Conservation (phyloP, 148 eudicot genomes). For the Selenicereus undatus region DNA sequence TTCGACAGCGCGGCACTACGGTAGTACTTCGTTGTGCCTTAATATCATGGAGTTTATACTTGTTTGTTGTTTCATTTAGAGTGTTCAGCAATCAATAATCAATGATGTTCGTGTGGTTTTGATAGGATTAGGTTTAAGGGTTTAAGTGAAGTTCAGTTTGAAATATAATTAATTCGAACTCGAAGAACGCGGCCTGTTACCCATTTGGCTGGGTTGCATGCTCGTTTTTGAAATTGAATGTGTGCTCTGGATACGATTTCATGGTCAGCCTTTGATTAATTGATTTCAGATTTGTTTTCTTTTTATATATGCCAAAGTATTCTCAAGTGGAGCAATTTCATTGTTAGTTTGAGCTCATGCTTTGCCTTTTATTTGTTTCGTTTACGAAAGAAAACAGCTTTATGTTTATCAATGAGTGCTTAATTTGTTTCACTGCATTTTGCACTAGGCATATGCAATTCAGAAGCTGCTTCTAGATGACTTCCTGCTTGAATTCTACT, state of each 20-base stretch:
- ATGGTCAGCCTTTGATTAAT: neutral
- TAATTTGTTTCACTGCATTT: neutral
- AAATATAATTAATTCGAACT: neutral
- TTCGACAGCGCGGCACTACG: slow-evolving; percentile 79
- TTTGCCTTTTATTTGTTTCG: too few relatives aligned
- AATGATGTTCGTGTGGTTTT: neutral
- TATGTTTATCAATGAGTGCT: neutral
- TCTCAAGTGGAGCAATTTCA: neutral
- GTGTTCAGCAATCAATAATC: neutral
- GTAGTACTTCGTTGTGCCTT: slow-evolving; percentile 19
- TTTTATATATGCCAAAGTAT: neutral
- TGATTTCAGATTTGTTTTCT: neutral
- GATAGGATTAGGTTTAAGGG: neutral
- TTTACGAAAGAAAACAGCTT: neutral
- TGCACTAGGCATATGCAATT: too few relatives aligned
- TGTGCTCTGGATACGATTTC: neutral
- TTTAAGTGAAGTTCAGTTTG: neutral
- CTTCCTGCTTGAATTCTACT: too few relatives aligned
- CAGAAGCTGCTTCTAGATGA: too few relatives aligned
- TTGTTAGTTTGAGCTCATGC: neutral
- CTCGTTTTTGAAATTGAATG: neutral
- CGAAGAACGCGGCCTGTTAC: neutral
- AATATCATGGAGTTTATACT: neutral
- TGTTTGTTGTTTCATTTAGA: neutral
- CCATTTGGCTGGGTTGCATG: neutral